Evolutionary conservation across 306 rosid species (phyloP).

Genomic region (Senna siamea): DNA sequence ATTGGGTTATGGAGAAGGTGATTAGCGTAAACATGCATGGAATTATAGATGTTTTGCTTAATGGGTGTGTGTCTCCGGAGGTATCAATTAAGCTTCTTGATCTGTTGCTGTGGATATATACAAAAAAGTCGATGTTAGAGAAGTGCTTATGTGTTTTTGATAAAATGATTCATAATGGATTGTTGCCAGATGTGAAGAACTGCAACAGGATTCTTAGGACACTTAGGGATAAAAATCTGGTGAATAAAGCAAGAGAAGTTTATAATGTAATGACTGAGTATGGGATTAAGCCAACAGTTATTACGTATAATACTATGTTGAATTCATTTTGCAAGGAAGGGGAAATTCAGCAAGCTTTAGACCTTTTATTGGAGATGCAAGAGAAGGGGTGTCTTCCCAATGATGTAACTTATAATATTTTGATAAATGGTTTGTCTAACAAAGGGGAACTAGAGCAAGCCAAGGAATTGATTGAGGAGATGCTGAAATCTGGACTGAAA

Average conservation of each 20-base stretch:
- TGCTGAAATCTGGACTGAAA: constrained; percentile 55
- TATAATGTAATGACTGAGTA: constrained; percentile 59
- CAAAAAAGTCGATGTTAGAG: constrained; percentile 57
- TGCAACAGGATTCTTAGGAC: constrained; percentile 78
- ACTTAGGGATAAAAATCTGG: constrained; percentile 54
- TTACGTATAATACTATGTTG: constrained; percentile 72
- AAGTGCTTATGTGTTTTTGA: constrained; percentile 54
- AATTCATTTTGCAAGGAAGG: constrained; percentile 72
- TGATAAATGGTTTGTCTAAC: constrained; percentile 71
- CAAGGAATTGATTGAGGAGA: constrained; percentile 52
- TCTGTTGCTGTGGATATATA: constrained; percentile 57
- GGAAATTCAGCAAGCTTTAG: constrained; percentile 55
- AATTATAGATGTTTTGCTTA: constrained; percentile 48
- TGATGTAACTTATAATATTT: constrained; percentile 63
- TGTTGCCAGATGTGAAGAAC: constrained; percentile 71
- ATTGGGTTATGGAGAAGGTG: constrained; percentile 64
- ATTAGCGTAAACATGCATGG: constrained; percentile 43
- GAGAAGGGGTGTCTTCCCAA: constrained; percentile 51
- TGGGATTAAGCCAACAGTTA: constrained; percentile 60
- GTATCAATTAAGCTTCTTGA: constrained; percentile 61
- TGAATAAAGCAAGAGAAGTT: constrained; percentile 50
- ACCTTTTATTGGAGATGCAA: constrained; percentile 61
- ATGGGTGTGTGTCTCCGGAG: constrained; percentile 35
- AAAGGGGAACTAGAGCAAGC: constrained; percentile 66
- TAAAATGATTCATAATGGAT: constrained; percentile 60